Percentiles rank a stretch among this genome's conserved stretches.
Conservation (phyloP, 768 basidiomycete genomes). For the Neoboletus brunneissimus region DNA sequence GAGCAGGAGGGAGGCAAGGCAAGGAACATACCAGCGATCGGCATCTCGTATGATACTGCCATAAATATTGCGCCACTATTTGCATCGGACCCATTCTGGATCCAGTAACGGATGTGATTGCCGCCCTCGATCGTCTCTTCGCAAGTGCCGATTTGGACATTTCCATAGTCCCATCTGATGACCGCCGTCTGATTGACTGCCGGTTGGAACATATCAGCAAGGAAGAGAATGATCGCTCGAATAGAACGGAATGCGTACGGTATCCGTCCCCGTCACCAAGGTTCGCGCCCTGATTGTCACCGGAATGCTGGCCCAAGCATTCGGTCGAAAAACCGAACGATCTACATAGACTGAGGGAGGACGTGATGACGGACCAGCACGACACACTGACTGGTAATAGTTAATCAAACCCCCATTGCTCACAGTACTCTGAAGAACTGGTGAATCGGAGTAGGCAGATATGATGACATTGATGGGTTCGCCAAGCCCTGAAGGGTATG, state of each 20-base stretch:
- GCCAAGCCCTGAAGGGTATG: conserved; percentile 70
- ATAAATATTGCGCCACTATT: conserved; percentile 76
- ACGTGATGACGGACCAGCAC: neutral
- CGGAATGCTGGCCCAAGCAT: conserved; percentile 81
- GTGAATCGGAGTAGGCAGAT: conserved; percentile 68
- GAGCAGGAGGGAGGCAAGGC: conserved; percentile 6
- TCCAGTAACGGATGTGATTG: conserved; percentile 87
- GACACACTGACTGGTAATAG: conserved; percentile 66
- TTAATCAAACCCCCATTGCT: conserved; percentile 74
- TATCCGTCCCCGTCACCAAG: conserved; percentile 81
- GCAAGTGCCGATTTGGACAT: conserved; percentile 81
- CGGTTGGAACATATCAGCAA: neutral
- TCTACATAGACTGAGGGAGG: conserved; percentile 24
- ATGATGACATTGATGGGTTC: conserved; percentile 87
- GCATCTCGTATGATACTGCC: conserved; percentile 71
- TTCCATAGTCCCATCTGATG: conserved; percentile 83
- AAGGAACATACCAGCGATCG: conserved; percentile 50
- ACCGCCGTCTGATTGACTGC: conserved; percentile 81
- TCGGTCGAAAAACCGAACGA: conserved; percentile 72
- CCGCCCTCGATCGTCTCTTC: conserved; percentile 84
- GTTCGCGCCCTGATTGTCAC: conserved; percentile 65
- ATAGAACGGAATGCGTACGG: conserved; percentile 42
- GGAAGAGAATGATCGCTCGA: neutral
- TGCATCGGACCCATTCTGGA: conserved; percentile 62
- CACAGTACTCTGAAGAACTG: conserved; percentile 59